phyloP scores from a whole-genome alignment of 2,329 filamentous ascomycete genomes.

The Diplodia intermedia region DNA sequence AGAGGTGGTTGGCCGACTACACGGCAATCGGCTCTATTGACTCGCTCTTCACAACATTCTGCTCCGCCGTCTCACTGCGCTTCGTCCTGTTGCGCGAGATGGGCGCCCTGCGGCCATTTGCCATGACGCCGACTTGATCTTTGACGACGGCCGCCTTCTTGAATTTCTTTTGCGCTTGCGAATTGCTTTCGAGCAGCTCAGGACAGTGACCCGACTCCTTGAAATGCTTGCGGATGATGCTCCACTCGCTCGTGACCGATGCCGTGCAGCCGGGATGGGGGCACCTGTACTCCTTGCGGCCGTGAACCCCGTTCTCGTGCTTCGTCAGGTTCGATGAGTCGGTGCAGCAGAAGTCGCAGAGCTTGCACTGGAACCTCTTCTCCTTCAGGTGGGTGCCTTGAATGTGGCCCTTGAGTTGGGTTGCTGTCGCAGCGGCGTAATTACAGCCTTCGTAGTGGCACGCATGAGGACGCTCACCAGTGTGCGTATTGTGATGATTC shows the following conservation, averaged over 20 bases:
- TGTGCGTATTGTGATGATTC: conserved; percentile 50
- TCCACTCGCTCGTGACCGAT: conserved; percentile 50
- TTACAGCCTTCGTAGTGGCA: conserved; percentile 44
- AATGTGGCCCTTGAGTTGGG: conserved; percentile 45
- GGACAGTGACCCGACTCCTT: conserved; percentile 47
- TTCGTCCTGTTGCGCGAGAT: conserved; percentile 29
- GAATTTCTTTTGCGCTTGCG: conserved; percentile 45
- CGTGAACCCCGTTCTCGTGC: conserved; percentile 40
- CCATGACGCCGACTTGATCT: conserved; percentile 29
- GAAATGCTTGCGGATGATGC: conserved; percentile 49
- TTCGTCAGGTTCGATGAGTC: conserved; percentile 48
- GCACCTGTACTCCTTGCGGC: conserved; percentile 41
- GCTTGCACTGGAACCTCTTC: conserved; percentile 49
- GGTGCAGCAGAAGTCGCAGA: conserved; percentile 49
- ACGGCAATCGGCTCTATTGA: conserved; percentile 8
- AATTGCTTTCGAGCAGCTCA: conserved; percentile 44
- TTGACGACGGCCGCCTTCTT: conserved; percentile 31
- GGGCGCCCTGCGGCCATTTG: conserved; percentile 31
- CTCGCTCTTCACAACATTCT: conserved; percentile 22
- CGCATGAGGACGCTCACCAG: conserved; percentile 46
- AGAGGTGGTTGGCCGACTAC: neutral
- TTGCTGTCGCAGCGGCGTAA: conserved; percentile 50
- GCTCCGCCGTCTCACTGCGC: conserved; percentile 28
- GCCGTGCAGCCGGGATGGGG: conserved; percentile 47
- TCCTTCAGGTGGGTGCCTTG: conserved; percentile 46